Conservation (phyloP, 129 eudicot genomes). For the Lactuca sativa region DNA sequence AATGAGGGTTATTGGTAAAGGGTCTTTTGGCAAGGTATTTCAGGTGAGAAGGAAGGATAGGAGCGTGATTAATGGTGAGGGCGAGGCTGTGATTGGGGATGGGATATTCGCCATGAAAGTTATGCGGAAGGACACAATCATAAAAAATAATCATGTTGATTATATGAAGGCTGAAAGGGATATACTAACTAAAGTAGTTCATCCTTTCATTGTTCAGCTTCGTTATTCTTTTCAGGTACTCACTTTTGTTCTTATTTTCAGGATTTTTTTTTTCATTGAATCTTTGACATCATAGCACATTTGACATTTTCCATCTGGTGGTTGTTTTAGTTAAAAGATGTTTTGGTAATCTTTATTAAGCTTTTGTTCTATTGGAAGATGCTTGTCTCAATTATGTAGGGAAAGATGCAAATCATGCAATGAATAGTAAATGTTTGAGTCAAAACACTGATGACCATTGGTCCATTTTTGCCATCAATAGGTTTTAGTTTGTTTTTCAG, state of each 20-base stretch:
- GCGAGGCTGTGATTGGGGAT: constrained; percentile 52
- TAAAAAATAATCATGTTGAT: constrained; percentile 95
- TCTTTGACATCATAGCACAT: background rate
- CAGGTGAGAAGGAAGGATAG: constrained; percentile 68
- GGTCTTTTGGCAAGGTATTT: constrained; percentile 91
- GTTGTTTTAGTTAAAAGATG: background rate
- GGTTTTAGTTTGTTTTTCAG: too few species aligned
- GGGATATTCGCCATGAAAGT: constrained; percentile 95
- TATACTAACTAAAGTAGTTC: constrained; percentile 92
- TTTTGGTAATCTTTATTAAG: background rate
- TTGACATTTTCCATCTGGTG: background rate
- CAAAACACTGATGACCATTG: background rate
- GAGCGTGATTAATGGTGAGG: constrained; percentile 24
- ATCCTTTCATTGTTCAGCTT: constrained; percentile 90
- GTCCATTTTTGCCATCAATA: background rate
- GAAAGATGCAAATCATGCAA: background rate
- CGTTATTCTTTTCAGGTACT: constrained; percentile 93
- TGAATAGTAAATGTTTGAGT: background rate
- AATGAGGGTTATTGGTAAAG: constrained; percentile 83
- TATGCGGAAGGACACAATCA: constrained; percentile 84
- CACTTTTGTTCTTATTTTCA: background rate
- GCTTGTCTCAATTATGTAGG: background rate
- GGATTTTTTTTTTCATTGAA: too few species aligned
- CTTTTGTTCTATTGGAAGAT: background rate
- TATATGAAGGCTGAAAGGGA: constrained; percentile 95